Evolutionary conservation across 2,329 filamentous ascomycete genomes (phyloP).

Genomic region (Colletotrichum sp.): DNA sequence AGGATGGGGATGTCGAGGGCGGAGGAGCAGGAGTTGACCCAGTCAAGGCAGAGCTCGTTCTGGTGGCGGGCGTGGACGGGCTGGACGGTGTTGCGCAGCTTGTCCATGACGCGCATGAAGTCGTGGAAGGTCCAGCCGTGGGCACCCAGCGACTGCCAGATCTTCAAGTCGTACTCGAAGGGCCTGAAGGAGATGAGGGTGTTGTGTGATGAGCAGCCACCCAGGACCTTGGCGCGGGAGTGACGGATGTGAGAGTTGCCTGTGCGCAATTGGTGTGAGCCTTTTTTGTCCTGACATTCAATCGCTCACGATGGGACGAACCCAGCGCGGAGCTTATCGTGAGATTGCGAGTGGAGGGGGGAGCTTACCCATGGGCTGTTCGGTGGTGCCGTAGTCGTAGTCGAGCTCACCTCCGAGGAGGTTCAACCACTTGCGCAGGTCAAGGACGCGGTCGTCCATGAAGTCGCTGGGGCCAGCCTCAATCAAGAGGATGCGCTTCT

Average conservation of each 20-base stretch:
- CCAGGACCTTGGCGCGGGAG: constrained; percentile 89
- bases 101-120: constrained; percentile 82
- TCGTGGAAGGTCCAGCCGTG: constrained; percentile 87
- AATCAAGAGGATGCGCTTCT: constrained; percentile 81
- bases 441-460: constrained; percentile 84
- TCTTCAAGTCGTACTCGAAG: constrained; percentile 85
- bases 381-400: constrained; percentile 88
- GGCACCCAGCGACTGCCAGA: constrained; percentile 84
- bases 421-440: constrained; percentile 85
- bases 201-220: constrained; percentile 93
- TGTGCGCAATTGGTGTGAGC: constrained; percentile 30
- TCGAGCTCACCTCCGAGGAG: constrained; percentile 87
- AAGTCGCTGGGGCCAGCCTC: constrained; percentile 91
- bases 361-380: constrained; percentile 76
- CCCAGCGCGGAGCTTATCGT: not conserved
- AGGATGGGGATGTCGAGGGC: constrained; percentile 83
- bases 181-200: constrained; percentile 92
- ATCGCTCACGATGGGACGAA: not conserved
- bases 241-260: constrained; percentile 93
- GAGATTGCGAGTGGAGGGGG: not conserved
- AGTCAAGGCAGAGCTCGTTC: constrained; percentile 91
- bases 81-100: constrained; percentile 87
- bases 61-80: constrained; percentile 84
- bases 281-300: not conserved
- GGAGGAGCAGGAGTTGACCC: constrained; percentile 80